Percentiles rank a stretch among this genome's conserved stretches.
These are phyloP conservation scores for Microdochium nivale DNA, from an alignment of 2,329 filamentous ascomycete genomes.

Conservation along the genomic window DNA sequence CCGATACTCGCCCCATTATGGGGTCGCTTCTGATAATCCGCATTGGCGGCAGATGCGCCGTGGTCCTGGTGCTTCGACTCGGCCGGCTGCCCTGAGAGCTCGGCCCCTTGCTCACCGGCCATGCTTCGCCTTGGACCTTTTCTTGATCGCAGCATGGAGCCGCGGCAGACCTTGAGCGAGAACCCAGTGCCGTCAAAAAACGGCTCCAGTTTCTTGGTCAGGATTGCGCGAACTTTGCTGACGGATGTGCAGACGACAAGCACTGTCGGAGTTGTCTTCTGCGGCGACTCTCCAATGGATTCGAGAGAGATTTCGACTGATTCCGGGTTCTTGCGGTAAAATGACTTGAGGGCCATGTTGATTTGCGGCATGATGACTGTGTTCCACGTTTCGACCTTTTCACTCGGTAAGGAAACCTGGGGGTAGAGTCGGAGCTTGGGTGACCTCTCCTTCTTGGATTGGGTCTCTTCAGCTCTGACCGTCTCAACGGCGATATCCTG, in stretches of 20 bases:
- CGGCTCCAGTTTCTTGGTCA: conserved; percentile 58
- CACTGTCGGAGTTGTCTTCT: conserved; percentile 62
- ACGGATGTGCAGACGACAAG: conserved; percentile 72
- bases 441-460: conserved; percentile 11
- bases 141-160: conserved; percentile 56
- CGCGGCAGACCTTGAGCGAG: conserved; percentile 63
- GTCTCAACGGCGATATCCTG: conserved; percentile 6
- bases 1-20: conserved; percentile 87
- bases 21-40: conserved; percentile 69
- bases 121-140: conserved; percentile 31
- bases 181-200: conserved; percentile 58
- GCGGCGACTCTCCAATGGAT: conserved; percentile 60
- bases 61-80: conserved; percentile 10
- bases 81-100: conserved; percentile 28
- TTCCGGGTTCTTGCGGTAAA: conserved; percentile 65
- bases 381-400: conserved; percentile 65
- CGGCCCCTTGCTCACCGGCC: conserved; percentile 25
- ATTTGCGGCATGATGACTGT: conserved; percentile 62
- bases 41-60: conserved; percentile 46
- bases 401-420: conserved; percentile 47
- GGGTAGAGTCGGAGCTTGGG: conserved; percentile 50
- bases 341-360: conserved; percentile 60
- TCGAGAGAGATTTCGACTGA: conserved; percentile 72
- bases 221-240: conserved; percentile 59
- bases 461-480: conserved; percentile 7